Base-by-base conservation (phyloP, 345 rosid genomes). In the Erucastrum elatum region DNA sequence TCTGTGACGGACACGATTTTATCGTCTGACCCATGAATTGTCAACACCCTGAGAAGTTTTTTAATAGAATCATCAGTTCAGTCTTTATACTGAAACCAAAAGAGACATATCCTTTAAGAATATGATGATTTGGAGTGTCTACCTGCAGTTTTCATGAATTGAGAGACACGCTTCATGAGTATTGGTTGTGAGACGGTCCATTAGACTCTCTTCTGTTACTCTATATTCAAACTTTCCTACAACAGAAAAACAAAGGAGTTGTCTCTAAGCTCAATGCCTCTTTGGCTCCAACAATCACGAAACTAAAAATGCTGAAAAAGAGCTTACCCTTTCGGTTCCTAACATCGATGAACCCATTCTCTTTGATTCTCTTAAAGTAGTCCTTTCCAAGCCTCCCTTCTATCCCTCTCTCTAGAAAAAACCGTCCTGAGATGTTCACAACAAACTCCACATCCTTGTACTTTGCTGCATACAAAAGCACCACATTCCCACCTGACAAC, bases 391-490 rank as follows among this genome's bases (percentile, higher is more conserved):
- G 69, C 35, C 97, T 89, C 35, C 83, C 86, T 82, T 92, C 92
- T 16, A 92, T 88, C 67, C 96, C 93, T 64, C 84, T 88, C 79
- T 87, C 84, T 27, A 92, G 84, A 81, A 86, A 62, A 77, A 88
- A 94, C n/a, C 92, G 87, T 3, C 93, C 96, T 29, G 97, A 87
- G 74, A 94, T 82, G 71, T 90, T 92, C 68, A 94, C 85, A 5
- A 92, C 88, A 10, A 44, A 80, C 16, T 56, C 62, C 60, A 94
- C 79, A 51, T 87, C 91, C 2, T 87, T 82, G 80, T 92, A 88
- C 80, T 90, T 90, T 5, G 97, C 89, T 80, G 97, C 90, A 84
- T 89, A 88, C 35, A 94, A 79, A 63, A 94, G 94, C 78, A 87
- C 97, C 53, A 83, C 97, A 85, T 88, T 94, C 64, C 97, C 97